Evolutionary conservation across 805 yeast genomes (phyloP).

Genomic region (Citeromyces matritensis): DNA sequence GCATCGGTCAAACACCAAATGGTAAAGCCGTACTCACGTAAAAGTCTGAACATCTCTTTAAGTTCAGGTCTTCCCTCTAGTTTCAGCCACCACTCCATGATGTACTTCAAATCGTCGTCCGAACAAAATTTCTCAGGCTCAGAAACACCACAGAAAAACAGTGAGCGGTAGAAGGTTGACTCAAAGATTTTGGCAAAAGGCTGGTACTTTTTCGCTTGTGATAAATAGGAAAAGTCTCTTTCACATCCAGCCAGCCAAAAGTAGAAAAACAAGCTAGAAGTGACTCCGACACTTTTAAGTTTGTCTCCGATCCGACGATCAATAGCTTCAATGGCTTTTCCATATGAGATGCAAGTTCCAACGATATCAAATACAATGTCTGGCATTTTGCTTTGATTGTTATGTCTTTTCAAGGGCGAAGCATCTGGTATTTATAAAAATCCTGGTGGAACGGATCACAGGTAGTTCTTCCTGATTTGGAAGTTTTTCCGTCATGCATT

Average conservation of each 20-base stretch:
- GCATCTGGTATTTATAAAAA: too few species aligned
- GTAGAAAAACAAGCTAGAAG: slow-evolving; percentile 7
- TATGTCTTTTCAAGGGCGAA: too few species aligned
- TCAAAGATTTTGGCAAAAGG: slow-evolving; percentile 10
- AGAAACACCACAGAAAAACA: slow-evolving; percentile 12
- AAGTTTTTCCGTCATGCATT: too few species aligned
- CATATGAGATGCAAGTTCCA: slow-evolving; percentile 13
- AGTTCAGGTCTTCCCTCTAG: slow-evolving; percentile 13
- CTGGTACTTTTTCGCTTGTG: slow-evolving; percentile 8
- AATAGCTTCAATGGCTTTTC: slow-evolving; percentile 10
- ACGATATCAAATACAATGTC: slow-evolving; percentile 14
- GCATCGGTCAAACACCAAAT: slow-evolving; percentile 16
- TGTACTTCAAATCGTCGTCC: slow-evolving; percentile 12
- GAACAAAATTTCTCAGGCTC: slow-evolving; percentile 12
- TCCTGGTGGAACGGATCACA: too few species aligned
- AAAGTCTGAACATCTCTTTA: slow-evolving; percentile 11
- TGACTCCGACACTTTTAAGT: slow-evolving; percentile 9
- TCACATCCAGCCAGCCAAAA: slow-evolving; percentile 8
- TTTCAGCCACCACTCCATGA: slow-evolving; percentile 10
- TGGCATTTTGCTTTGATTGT: slow-evolving; percentile 7
- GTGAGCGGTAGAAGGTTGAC: slow-evolving; percentile 12
- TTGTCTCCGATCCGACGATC: slow-evolving; percentile 9
- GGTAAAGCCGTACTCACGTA: slow-evolving; percentile 14
- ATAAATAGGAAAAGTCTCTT: slow-evolving; percentile 6
- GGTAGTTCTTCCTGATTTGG: too few species aligned